These are phyloP conservation scores for Spongispora temasekensis DNA, from an alignment of 1,284 basidiomycete species.

Conservation along the genomic window DNA sequence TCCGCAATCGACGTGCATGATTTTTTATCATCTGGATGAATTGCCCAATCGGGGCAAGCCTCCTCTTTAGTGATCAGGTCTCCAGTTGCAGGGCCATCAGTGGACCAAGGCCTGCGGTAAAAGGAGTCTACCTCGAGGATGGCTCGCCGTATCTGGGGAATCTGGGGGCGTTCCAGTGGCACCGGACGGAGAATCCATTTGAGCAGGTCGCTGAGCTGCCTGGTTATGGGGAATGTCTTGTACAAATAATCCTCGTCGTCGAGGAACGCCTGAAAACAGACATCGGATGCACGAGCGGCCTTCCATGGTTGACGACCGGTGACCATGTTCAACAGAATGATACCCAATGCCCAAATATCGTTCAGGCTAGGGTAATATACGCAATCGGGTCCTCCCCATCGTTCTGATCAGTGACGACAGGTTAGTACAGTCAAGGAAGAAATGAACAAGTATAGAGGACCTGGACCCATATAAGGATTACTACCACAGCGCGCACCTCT, in stretches of 20 bases:
- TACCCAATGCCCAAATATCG: conserved; percentile 93
- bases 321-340: conserved; percentile 84
- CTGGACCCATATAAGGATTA: conserved; percentile 81
- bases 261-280: conserved; percentile 71
- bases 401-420: conserved; percentile 61
- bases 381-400: conserved; percentile 37
- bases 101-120: conserved; percentile 58
- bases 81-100: too few relatives aligned
- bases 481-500: conserved; percentile 81
- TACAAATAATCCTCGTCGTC: conserved; percentile 68
- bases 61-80: too few relatives aligned
- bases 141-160: conserved; percentile 61
- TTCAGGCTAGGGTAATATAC: conserved; percentile 61
- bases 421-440: conserved; percentile 11
- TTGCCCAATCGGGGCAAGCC: too few relatives aligned
- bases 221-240: conserved; percentile 73
- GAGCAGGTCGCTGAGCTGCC: conserved; percentile 54
- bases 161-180: conserved; percentile 55
- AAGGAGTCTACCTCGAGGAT: conserved; percentile 65
- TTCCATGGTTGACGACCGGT: conserved; percentile 90
- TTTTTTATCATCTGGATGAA: too few relatives aligned
- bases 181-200: conserved; percentile 59
- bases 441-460: conserved; percentile 42
- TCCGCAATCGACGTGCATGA: too few relatives aligned
- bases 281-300: conserved; percentile 70